These are phyloP conservation scores for Colletotrichum gloeosporioides DNA, from an alignment of 2,329 filamentous ascomycete species.

Conservation along the genomic window DNA sequence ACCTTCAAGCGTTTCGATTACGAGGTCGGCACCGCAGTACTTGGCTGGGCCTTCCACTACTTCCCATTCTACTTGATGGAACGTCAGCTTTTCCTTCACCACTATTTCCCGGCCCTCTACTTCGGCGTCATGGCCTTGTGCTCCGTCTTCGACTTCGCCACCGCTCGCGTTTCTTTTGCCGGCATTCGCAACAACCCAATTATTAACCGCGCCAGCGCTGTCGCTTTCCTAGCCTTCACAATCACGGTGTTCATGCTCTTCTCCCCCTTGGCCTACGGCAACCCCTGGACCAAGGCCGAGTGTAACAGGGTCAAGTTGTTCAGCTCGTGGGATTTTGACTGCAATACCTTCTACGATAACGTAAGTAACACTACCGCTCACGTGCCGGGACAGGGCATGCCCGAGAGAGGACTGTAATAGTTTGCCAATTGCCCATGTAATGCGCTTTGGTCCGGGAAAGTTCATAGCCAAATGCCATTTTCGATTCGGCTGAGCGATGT, in stretches of 20 bases:
- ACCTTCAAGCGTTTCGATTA: conserved; percentile 98
- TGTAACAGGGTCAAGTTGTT: conserved; percentile 90
- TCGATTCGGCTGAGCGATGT: background rate
- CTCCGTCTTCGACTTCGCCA: conserved; percentile 87
- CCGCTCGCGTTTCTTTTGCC: conserved; percentile 72
- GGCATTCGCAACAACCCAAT: conserved; percentile 73
- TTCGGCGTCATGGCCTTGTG: conserved; percentile 90
- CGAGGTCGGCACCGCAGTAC: conserved; percentile 86
- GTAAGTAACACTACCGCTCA: conserved; percentile 65
- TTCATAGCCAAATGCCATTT: conserved; percentile 12
- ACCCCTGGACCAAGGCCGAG: conserved; percentile 87
- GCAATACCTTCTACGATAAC: conserved; percentile 86
- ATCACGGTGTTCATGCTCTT: conserved; percentile 83
- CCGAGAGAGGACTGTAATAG: conserved; percentile 26
- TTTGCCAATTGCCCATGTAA: background rate
- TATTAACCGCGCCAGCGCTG: conserved; percentile 76
- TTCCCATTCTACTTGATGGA: conserved; percentile 99
- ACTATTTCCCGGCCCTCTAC: conserved; percentile 97
- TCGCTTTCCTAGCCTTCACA: conserved; percentile 76
- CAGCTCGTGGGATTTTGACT: conserved; percentile 95
- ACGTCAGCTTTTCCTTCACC: conserved; percentile 96
- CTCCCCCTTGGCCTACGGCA: conserved; percentile 89
- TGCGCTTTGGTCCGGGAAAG: background rate
- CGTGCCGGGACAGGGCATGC: conserved; percentile 41
- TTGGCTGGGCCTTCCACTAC: conserved; percentile 98